phyloP scores from a whole-genome alignment of 495 filamentous ascomycete genomes.

The Daldinia vernicosa region DNA sequence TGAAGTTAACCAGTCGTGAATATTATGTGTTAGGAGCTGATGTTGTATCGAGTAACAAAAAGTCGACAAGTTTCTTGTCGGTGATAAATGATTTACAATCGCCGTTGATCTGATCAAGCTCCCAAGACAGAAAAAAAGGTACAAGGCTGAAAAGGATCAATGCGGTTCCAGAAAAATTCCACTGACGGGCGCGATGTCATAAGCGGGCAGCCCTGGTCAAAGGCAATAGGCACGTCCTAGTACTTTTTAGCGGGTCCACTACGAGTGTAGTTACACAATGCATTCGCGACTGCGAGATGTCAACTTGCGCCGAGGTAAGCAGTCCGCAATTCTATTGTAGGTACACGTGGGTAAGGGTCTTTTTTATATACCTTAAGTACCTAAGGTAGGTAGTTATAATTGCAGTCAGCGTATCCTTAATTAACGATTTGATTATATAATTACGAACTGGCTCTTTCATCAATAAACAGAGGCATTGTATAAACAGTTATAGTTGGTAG shows the following conservation, averaged over 20 bases:
- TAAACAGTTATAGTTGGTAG: no score
- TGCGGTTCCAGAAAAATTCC: constrained; percentile 36
- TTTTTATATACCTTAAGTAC: no score
- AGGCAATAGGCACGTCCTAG: background rate
- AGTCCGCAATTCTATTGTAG: no score
- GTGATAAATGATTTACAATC: constrained; percentile 17
- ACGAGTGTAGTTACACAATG: background rate
- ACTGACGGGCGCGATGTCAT: constrained; percentile 11
- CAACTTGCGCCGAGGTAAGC: no score
- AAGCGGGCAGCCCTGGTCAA: background rate
- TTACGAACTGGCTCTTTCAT: no score
- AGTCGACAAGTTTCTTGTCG: background rate
- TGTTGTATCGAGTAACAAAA: background rate
- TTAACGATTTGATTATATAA: no score
- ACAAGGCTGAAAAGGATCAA: constrained; percentile 29
- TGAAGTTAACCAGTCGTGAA: background rate
- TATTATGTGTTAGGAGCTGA: background rate
- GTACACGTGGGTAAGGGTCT: no score
- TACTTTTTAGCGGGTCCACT: constrained; percentile 12
- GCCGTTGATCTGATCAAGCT: constrained; percentile 22
- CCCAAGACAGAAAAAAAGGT: constrained; percentile 6
- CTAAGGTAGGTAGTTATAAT: no score
- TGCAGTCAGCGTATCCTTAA: no score
- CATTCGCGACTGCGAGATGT: background rate
- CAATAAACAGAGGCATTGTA: no score